A percentile compares a stretch with the other conserved stretches of the same genome.
phyloP scores from a whole-genome alignment of 305 asterid species.

The Plantago coronopus region DNA sequence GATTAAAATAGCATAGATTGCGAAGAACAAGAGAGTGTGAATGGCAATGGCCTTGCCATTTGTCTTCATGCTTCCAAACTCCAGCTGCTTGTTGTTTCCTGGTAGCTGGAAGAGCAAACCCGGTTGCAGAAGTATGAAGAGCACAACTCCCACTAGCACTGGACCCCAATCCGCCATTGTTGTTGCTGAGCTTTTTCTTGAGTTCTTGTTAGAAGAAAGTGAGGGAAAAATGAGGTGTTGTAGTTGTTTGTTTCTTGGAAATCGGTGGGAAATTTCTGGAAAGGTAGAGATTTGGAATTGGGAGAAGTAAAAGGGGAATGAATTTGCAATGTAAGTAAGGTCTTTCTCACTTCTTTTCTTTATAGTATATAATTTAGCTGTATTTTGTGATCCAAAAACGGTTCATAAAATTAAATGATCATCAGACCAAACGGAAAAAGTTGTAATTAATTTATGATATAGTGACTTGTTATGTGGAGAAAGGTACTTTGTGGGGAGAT shows the following conservation, averaged over 20 bases:
- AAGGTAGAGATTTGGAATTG: background rate
- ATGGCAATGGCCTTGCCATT: constrained; percentile 88
- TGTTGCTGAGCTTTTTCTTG: background rate
- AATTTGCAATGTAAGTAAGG: background rate
- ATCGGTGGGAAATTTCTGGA: background rate
- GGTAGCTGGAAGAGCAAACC: constrained; percentile 83
- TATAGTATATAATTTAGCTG: too few species aligned
- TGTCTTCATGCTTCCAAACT: constrained; percentile 87
- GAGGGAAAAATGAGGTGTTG: background rate
- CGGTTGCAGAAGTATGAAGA: constrained; percentile 76
- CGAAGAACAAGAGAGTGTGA: constrained; percentile 83
- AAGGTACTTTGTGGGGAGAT: background rate
- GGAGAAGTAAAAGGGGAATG: background rate
- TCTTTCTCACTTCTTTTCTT: too few species aligned
- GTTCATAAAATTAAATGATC: too few species aligned
- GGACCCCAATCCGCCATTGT: constrained; percentile 99
- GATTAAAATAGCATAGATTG: constrained; percentile 67
- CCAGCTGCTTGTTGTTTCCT: constrained; percentile 59
- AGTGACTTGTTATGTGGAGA: background rate
- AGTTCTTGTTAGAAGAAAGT: background rate
- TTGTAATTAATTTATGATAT: background rate
- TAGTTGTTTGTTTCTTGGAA: background rate
- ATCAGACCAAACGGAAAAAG: too few species aligned
- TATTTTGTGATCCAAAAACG: too few species aligned
- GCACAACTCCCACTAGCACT: constrained; percentile 77